Base-by-base conservation (phyloP, 257 asterid genomes). In the Nicotiana sylvestris region DNA sequence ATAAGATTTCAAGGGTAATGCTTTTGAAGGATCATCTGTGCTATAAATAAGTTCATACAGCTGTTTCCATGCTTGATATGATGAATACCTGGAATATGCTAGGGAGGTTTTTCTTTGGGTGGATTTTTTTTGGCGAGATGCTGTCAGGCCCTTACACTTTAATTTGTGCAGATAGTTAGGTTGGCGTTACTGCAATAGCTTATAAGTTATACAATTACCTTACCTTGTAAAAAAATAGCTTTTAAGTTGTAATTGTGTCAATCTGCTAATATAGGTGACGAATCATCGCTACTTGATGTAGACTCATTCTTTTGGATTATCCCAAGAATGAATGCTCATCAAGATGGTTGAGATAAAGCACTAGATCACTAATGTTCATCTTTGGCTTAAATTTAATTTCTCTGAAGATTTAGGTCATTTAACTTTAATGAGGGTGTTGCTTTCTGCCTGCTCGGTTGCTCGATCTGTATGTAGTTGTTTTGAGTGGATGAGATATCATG, bases 401-500 rank as follows among this genome's bases (percentile, higher is more conserved):
- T 49, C 8, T 27, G 43, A 2, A 49, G 61, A 21, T 46, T 27
- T 74, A 49, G 80, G 39, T 49, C 62, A 74, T 27, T 74, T 46
- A 7, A 49, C 64, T 49, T 74, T 3, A 74, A 49, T 13, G 80
- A 49, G 61, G 25, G 27, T 49, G 78, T 15, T 56, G 27, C 61
- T 49, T 46, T 25, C 79, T 49, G 16, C 61, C 27, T 25, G 39
- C 27, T 53, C 58, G 5, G 58, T 53, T 12, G 18, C 51, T 70
- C 33, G 5, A 43, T 70, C 78, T 74, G 25, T 51, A 27, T 27
- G 49, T 74, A 49, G 13, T 49, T 21, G 79, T 74, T 70, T 49
- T 74, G 80, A 61, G 62, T 74, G 62, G 62, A 74, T 27, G 62
- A 57, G 51, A 49, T 27, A 74, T 74, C 35, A n/a, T 74, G 62